phyloP scores from a whole-genome alignment of 2,329 filamentous ascomycete species.

The Xylariales sp. region DNA sequence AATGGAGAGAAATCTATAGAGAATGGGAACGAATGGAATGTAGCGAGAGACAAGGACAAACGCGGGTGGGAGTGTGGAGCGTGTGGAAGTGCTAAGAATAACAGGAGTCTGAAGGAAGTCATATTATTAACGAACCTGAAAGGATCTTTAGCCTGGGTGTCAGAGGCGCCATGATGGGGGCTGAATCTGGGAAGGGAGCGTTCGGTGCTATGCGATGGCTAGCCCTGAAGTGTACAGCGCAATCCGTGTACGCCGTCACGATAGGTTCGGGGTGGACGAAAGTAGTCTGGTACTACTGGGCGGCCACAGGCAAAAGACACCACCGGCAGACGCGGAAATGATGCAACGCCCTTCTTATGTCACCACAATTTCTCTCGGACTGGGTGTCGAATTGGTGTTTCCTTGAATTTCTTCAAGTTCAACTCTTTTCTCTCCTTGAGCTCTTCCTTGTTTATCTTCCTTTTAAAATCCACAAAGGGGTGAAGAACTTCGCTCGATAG shows the following conservation, averaged over 20 bases:
- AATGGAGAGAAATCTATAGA: too few species aligned
- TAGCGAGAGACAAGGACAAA: conserved; percentile 8
- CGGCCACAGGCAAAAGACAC: conserved; percentile 7
- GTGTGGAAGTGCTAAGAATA: conserved; percentile 9
- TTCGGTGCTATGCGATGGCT: conserved; percentile 14
- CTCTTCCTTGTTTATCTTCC: too few species aligned
- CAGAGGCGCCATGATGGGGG: conserved; percentile 52
- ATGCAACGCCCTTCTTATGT: conserved; percentile 6
- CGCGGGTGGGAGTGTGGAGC: too few species aligned
- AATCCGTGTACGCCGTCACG: conserved; percentile 5
- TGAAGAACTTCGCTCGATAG: too few species aligned
- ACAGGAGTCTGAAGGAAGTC: too few species aligned
- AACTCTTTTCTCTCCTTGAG: conserved; percentile 1
- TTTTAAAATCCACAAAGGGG: too few species aligned
- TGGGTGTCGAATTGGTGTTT: too few species aligned
- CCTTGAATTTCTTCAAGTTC: conserved; percentile 8
- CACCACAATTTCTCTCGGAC: too few species aligned
- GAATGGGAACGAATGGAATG: conserved; percentile 2
- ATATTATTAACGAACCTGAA: conserved; percentile 53
- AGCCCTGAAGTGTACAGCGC: not conserved
- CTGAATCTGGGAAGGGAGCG: conserved; percentile 22
- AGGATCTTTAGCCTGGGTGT: conserved; percentile 57
- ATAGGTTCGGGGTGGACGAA: conserved; percentile 4
- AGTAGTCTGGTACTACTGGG: conserved; percentile 6
- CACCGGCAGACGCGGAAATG: conserved; percentile 8